Base-by-base conservation (phyloP, 164 flowering plant species). In the Nelumbo lutea region DNA sequence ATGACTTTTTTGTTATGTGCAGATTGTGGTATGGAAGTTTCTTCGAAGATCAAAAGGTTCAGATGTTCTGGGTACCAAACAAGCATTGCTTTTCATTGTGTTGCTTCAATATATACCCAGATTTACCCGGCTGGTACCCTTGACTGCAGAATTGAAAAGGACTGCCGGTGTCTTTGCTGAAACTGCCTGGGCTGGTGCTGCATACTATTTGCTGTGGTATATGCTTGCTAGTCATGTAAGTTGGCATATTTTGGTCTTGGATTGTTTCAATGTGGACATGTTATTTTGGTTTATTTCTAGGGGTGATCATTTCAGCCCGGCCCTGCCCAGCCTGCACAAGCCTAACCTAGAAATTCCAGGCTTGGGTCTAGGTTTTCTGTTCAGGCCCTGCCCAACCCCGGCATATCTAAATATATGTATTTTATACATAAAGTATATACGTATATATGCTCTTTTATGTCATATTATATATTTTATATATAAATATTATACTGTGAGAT, bases 171-270 rank as follows among this genome's bases (percentile, higher is more conserved):
- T 88, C 69, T 87, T 96, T 84, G 97, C 98, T 68, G 91, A 93
- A 82, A 90, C 96, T 76, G 97, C 97, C 53, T 96, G 97, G 94
- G 98, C 99, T 64, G 99, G 99, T 69, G 99, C 99, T 72, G 99
- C 86, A 9, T 89, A 84, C 78, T 90, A 96, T 81, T 76, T 96
- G 83, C 83, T 96, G 42, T 77, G 90, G 65, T 96, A 86, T 86
- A 93, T 96, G 96, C 96, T 96, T 51, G 91, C 90, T 58, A 96
- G 99, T 81, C 99, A 96, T 86, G 99, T 96, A 82, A 89, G 97
- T 72, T 63, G 50, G 48, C 59, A 44, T 1, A 15, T n/a, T 9
- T 43, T 9, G n/a, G 48, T 46, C 5, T 46, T 27, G 27, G 48
- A 46, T 46, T 46, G 48, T 46, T 46, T 46, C 48, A 4, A 46